These are phyloP conservation scores for Coemansia sp. DNA, from an alignment of 192 early-diverging fungal genomes.

Conservation along the genomic window DNA sequence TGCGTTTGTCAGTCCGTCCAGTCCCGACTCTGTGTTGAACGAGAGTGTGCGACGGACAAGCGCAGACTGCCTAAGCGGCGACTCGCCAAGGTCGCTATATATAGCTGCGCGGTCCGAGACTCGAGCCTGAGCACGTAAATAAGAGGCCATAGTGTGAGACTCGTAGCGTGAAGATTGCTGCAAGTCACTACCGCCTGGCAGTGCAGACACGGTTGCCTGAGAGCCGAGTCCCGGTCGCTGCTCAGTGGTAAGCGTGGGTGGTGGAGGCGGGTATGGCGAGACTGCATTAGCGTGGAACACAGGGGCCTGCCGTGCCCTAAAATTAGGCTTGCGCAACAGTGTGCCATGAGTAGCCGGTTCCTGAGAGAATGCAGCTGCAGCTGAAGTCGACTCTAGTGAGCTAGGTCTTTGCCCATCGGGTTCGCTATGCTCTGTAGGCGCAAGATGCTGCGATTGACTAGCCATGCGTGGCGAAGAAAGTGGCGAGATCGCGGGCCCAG, in stretches of 20 bases:
- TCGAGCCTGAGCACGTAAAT: slow-evolving; percentile 13
- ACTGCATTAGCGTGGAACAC: slow-evolving; percentile 18
- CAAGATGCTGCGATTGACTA: not conserved
- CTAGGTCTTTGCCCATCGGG: not conserved
- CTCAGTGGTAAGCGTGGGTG: slow-evolving; percentile 10
- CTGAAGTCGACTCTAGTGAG: not conserved
- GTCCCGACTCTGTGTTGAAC: slow-evolving; percentile 10
- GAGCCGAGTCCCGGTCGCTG: not conserved
- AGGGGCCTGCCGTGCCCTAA: not conserved
- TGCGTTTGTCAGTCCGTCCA: not conserved
- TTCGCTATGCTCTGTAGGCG: not conserved
- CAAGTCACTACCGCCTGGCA: not conserved
- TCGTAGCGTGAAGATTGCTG: slow-evolving; percentile 16
- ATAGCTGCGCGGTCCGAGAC: slow-evolving; percentile 22
- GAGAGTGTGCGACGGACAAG: slow-evolving; percentile 16
- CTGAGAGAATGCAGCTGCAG: not conserved
- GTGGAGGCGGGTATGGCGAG: slow-evolving; percentile 28
- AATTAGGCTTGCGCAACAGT: not conserved
- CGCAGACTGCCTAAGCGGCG: not conserved
- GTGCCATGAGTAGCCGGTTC: not conserved
- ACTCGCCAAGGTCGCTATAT: slow-evolving; percentile 10
- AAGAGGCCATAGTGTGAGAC: slow-evolving; percentile 22
- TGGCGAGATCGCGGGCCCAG: not conserved
- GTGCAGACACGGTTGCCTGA: not conserved
- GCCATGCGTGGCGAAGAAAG: not conserved